A percentile compares a stretch with the other conserved stretches of the same genome.
phyloP scores from a whole-genome alignment of 768 basidiomycete species.

The Auriculariales sp. region DNA sequence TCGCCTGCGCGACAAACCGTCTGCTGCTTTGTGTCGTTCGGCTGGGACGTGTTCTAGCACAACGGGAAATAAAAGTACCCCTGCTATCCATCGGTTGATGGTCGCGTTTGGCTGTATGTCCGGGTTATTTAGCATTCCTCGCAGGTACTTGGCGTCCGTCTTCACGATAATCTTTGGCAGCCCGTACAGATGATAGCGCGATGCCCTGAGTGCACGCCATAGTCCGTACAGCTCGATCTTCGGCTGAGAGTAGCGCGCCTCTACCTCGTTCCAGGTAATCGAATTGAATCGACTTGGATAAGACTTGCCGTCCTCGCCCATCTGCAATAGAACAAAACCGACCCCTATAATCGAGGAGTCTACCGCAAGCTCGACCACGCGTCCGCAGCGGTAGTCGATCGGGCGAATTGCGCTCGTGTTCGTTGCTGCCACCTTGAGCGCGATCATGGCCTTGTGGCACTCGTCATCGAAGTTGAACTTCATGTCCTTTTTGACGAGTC shows the following conservation, averaged over 20 bases:
- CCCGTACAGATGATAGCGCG: constrained; percentile 8
- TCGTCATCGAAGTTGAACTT: constrained; percentile 18
- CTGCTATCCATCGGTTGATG: constrained; percentile 10
- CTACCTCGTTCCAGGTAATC: constrained; percentile 11
- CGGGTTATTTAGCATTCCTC: constrained; percentile 17
- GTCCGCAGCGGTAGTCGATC: constrained; percentile 17
- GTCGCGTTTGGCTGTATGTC: constrained; percentile 9
- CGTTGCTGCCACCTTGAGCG: constrained; percentile 15
- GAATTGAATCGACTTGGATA: constrained; percentile 22
- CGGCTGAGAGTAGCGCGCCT: constrained; percentile 7
- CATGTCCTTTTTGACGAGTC: constrained; percentile 11
- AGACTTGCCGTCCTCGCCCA: constrained; percentile 7
- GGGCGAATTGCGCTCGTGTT: constrained; percentile 16
- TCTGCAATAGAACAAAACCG: constrained; percentile 16
- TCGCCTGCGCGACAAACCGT: constrained; percentile 16
- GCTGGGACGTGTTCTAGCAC: constrained; percentile 15
- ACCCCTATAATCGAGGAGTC: constrained; percentile 13
- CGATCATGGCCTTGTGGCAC: constrained; percentile 14
- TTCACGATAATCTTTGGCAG: constrained; percentile 1
- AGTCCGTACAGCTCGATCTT: constrained; percentile 15
- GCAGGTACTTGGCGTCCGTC: constrained; percentile 14
- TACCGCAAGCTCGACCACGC: constrained; percentile 11
- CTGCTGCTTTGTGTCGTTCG: constrained; percentile 12
- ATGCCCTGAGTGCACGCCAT: constrained; percentile 14
- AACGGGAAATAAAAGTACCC: constrained; percentile 2